A percentile compares a stretch with the other conserved stretches of the same genome.
Evolutionary conservation across 495 filamentous ascomycete genomes (phyloP).

Genomic region (Aspergillus taichungensis): DNA sequence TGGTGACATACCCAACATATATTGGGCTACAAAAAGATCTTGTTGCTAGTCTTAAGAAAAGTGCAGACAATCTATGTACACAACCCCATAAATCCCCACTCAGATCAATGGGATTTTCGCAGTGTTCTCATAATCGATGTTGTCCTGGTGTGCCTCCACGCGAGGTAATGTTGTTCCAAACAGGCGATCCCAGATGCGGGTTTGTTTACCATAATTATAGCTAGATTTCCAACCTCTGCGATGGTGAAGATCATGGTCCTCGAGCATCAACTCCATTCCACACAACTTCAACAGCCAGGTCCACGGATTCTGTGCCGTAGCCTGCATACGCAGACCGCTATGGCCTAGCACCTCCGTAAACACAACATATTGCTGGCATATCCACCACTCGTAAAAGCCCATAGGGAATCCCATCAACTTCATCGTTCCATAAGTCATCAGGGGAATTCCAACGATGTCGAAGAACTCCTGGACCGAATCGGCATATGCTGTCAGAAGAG

Average conservation of each 20-base stretch:
- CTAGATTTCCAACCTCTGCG: conserved; percentile 38
- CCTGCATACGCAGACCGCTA: conserved; percentile 27
- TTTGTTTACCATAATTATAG: conserved; percentile 39
- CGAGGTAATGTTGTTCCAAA: conserved; percentile 32
- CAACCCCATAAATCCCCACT: neutral
- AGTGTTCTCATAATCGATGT: conserved; percentile 32
- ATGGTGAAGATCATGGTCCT: conserved; percentile 38
- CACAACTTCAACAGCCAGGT: conserved; percentile 28
- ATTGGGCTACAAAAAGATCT: no score
- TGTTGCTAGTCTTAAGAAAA: no score
- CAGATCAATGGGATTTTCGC: conserved; percentile 23
- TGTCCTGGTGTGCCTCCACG: conserved; percentile 23
- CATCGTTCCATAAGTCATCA: conserved; percentile 28
- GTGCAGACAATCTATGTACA: no score
- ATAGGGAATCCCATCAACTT: conserved; percentile 26
- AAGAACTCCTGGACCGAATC: conserved; percentile 38
- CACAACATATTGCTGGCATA: conserved; percentile 33
- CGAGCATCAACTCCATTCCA: conserved; percentile 31
- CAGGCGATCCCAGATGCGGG: conserved; percentile 32
- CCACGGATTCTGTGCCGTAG: conserved; percentile 26
- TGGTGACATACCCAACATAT: no score
- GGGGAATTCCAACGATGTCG: conserved; percentile 32
- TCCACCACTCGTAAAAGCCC: conserved; percentile 39
- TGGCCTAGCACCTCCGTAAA: conserved; percentile 35
- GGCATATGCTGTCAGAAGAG: conserved; percentile 32